Evolutionary conservation across 192 early-diverging fungal genomes (phyloP).

Genomic region (Backusella australiensis): DNA sequence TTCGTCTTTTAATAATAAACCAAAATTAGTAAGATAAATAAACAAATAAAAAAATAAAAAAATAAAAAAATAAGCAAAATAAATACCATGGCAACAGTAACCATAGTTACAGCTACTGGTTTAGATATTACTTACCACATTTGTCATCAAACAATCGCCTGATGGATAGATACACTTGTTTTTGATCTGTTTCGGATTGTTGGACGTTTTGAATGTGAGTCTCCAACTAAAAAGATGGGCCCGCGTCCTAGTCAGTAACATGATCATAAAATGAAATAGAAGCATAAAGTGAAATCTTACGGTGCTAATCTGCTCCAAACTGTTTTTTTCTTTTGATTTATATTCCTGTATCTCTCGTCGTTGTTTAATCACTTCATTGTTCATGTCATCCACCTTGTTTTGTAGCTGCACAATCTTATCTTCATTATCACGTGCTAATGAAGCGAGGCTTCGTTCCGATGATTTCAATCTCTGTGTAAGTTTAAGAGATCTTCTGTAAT

Average conservation of each 20-base stretch:
- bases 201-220: slow-evolving; percentile 36
- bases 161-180: slow-evolving; percentile 39
- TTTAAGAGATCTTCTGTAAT: slow-evolving; percentile 36
- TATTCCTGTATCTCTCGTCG: slow-evolving; percentile 42
- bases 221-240: slow-evolving; percentile 28
- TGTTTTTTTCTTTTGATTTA: slow-evolving; percentile 44
- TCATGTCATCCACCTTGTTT: slow-evolving; percentile 44
- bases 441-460: slow-evolving; percentile 40
- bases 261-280: not conserved
- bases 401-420: slow-evolving; percentile 41
- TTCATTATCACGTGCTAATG: slow-evolving; percentile 43
- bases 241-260: not conserved
- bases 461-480: slow-evolving; percentile 42
- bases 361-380: slow-evolving; percentile 29
- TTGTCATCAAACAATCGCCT: slow-evolving; percentile 41
- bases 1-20: slow-evolving; percentile 29
- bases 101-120: not conserved
- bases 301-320: slow-evolving; percentile 39
- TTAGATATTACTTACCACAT: slow-evolving; percentile 27
- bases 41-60: not conserved
- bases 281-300: slow-evolving; percentile 14
- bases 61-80: not conserved
- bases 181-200: slow-evolving; percentile 38
- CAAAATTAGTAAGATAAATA: not conserved
- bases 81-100: not conserved